A percentile compares a stretch with the other conserved stretches of the same genome.
phyloP scores from a whole-genome alignment of 306 rosid genomes.

The Arachis stenosperma region DNA sequence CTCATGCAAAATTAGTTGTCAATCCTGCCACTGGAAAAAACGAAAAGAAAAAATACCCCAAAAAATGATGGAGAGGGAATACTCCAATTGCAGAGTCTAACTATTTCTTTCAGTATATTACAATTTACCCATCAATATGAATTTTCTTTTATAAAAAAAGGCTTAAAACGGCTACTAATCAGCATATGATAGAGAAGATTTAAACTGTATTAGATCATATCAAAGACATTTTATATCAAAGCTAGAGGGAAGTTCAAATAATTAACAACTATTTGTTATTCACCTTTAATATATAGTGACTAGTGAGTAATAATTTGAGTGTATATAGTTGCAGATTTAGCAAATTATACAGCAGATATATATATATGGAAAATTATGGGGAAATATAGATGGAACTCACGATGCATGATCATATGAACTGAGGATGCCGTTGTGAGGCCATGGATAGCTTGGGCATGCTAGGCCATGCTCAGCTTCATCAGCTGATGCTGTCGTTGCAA shows the following conservation, averaged over 20 bases:
- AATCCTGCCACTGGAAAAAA: neutral
- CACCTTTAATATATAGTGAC: slow-evolving; percentile 22
- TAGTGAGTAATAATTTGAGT: slow-evolving; percentile 8
- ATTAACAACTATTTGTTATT: slow-evolving; percentile 14
- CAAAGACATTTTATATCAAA: slow-evolving; percentile 13
- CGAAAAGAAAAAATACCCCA: neutral
- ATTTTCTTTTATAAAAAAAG: slow-evolving; percentile 14
- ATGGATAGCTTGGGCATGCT: slow-evolving; percentile 86
- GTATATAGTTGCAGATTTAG: slow-evolving; percentile 6
- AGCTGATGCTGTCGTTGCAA: slow-evolving; percentile 80
- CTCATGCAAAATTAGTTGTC: slow-evolving; percentile 40
- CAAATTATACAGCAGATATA: neutral
- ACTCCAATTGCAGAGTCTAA: neutral
- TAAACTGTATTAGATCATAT: slow-evolving; percentile 6
- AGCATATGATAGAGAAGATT: slow-evolving; percentile 1
- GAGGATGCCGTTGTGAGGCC: slow-evolving; percentile 98
- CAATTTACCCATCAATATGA: neutral
- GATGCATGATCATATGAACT: slow-evolving; percentile 98
- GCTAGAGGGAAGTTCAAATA: neutral
- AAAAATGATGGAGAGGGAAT: neutral
- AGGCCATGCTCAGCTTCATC: slow-evolving; percentile 99
- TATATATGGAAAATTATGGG: neutral
- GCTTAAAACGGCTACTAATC: neutral
- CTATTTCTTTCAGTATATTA: slow-evolving; percentile 22
- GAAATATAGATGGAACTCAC: slow-evolving; percentile 54